Evolutionary conservation across 2,329 filamentous ascomycete genomes (phyloP), one percentile per base, ranked within the genome.

Genomic region (Emmonsia crescens): DNA sequence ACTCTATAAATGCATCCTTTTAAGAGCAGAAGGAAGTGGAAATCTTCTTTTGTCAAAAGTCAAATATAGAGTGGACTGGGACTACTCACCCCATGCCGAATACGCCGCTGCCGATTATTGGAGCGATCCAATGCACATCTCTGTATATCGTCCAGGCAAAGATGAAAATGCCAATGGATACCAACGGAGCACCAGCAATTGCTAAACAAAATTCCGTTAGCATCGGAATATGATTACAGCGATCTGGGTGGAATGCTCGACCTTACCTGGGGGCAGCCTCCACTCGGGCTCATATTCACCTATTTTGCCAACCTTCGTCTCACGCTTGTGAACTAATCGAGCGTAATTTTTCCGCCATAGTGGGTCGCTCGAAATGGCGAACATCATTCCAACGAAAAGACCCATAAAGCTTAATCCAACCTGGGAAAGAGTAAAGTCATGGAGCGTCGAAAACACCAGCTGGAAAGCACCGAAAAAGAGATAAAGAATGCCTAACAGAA

Each of bases 401-500:
- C 78, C 78, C 55, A 94, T 69, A 73, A 96, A 96, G 16, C 85
- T 82, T 61, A 94, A 76, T n/a, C 91, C 92, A 12, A 84, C 80
- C 74, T 96, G 88, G 80, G 88, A 94, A 12, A 91, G 78, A 60
- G 84, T 85, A 77, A 96, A 91, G 24, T 83, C 85, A 72, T 95
- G 88, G 55, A 88, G 85, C 52, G 81, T 83, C 31, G 80, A 73
- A 70, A 96, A 96, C 19, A 96, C 85, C 52, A 95, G 78, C 5
- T 88, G 83, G 69, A 96, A 96, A 0, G 91, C 91, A 24, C 91
- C 91, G 72, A 96, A 95, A 78, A 95, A 96, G 46, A 96, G 83
- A 71, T 96, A 96, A 2, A 96, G 77, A 52, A 96, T 88, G 5
- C 91, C 92, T 8, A 96, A 80, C n/a, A 96, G 78, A 60, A 96